phyloP scores from a whole-genome alignment of 768 basidiomycete species.

The Trametes cinnabarina region DNA sequence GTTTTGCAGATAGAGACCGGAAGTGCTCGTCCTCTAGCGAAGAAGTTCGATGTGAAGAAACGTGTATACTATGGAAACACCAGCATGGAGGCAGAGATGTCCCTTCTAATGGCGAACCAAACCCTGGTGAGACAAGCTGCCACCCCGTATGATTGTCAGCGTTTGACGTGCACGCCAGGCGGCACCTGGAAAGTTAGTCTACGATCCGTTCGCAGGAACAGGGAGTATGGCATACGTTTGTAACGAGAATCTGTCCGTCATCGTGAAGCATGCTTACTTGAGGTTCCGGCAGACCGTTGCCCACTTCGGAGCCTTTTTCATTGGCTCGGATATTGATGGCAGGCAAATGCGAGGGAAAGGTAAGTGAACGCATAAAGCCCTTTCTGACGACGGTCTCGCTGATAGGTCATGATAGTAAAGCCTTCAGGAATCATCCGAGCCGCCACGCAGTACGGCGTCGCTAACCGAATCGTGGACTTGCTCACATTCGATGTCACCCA shows the following conservation, averaged over 20 bases:
- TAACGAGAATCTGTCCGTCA: not conserved
- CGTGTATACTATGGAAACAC: slow-evolving; percentile 92
- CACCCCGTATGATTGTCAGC: not conserved
- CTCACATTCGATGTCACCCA: slow-evolving; percentile 92
- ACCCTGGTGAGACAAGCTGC: slow-evolving; percentile 56
- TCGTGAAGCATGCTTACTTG: not conserved
- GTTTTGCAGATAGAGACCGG: slow-evolving; percentile 57
- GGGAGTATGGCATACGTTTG: slow-evolving; percentile 88
- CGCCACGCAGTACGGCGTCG: slow-evolving; percentile 80
- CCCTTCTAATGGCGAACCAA: slow-evolving; percentile 95
- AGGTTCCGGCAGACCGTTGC: slow-evolving; percentile 62
- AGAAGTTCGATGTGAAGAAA: slow-evolving; percentile 84
- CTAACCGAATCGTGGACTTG: slow-evolving; percentile 72
- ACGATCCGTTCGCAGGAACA: slow-evolving; percentile 95
- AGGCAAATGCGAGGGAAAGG: slow-evolving; percentile 96
- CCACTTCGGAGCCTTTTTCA: slow-evolving; percentile 81
- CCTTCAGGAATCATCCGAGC: slow-evolving; percentile 75
- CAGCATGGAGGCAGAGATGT: slow-evolving; percentile 96
- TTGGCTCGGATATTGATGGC: slow-evolving; percentile 96
- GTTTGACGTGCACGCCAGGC: slow-evolving; percentile 47
- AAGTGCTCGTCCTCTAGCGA: slow-evolving; percentile 63
- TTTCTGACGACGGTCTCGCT: not conserved
- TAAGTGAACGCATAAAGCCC: slow-evolving; percentile 27
- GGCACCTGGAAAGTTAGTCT: slow-evolving; percentile 83
- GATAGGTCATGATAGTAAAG: slow-evolving; percentile 26